Evolutionary conservation across 805 yeast species (phyloP), one percentile per base, ranked within the genome.

Genomic region (Starmerella bacillaris): DNA sequence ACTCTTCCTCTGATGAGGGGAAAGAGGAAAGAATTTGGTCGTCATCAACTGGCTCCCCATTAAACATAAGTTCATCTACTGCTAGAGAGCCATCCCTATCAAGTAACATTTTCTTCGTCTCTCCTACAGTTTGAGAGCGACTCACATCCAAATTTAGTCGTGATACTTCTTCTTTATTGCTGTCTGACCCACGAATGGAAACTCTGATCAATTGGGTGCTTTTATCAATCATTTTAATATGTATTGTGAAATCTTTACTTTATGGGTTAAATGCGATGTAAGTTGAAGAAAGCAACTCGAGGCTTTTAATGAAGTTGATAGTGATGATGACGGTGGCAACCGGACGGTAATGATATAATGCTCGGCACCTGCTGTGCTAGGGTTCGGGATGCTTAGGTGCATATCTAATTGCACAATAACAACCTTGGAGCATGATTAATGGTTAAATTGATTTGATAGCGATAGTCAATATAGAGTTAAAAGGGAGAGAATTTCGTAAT

Each of bases 31-130:
- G 42, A 9, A 53, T 44, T 41, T 49, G 49, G 21, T 42, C 31
- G 39, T 55, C 58, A 28, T 51, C 56, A 24, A 54, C 51, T 18
- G 43, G 40, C 30, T 40, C 43, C 35, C 53, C 54, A 20, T 46
- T 48, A 35, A 41, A 44, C 24, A 41, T 38, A 26, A 54, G 45
- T 30, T 49, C 46, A 34, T 47, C 47, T 5, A 51, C 52, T 14
- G 47, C 45, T 18, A 51, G 41, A 14, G 48, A 33, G 36, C 47
- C 37, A 41, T 54, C 56, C 21, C 40, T 44, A 29, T 42, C 49
- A 34, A 41, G 46, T 33, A 51, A 45, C 47, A 51, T 45, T 34
- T 36, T 36, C 47, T 53, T 54, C 37, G 54, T 50, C 33, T 46
- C 50, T 33, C 53, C 53, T n/a, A 54, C 49, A 11, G 57, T 51